A percentile compares a stretch with the other conserved stretches of the same genome.
Evolutionary conservation across 179 eudicot genomes (phyloP).

Genomic region (Monotropa hypopitys): DNA sequence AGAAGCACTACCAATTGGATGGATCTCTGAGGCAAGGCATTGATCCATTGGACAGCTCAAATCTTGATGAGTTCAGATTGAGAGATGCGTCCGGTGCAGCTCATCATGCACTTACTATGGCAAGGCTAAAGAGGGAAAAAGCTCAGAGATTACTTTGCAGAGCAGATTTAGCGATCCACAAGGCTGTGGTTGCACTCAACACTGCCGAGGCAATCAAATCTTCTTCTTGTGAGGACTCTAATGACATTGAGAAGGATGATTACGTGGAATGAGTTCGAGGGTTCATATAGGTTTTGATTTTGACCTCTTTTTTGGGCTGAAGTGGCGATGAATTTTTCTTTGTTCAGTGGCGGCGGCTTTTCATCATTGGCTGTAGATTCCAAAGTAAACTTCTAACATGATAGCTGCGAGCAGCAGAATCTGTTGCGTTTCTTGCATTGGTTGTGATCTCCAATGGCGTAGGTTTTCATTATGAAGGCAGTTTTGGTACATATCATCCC

Average conservation of each 20-base stretch:
- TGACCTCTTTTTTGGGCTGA: neutral
- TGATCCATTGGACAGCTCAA: conserved; percentile 46
- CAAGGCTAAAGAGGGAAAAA: conserved; percentile 71
- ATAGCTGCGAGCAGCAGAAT: neutral
- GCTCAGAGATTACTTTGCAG: conserved; percentile 65
- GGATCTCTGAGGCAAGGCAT: conserved; percentile 25
- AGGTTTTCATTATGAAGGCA: conserved; percentile 1
- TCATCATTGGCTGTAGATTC: conserved; percentile 8
- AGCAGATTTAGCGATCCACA: conserved; percentile 79
- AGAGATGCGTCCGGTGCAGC: conserved; percentile 83
- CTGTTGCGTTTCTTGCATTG: neutral
- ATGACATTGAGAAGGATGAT: conserved; percentile 16
- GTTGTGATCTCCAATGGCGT: neutral
- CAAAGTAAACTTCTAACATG: conserved; percentile 6
- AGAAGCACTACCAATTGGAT: conserved; percentile 27
- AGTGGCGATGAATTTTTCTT: conserved; percentile 5
- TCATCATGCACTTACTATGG: conserved; percentile 54
- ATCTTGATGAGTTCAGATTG: conserved; percentile 69
- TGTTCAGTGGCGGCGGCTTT: conserved; percentile 5
- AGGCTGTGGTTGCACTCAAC: conserved; percentile 74
- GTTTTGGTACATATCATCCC: conserved; percentile 15
- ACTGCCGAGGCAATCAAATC: conserved; percentile 76
- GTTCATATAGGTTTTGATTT: conserved; percentile 2
- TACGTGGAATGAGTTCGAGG: neutral
- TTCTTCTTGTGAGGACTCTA: conserved; percentile 21